A percentile compares a stretch with the other conserved stretches of the same genome.
phyloP scores from a whole-genome alignment of 176 grass and related monocot genomes.

The Zoysia japonica region DNA sequence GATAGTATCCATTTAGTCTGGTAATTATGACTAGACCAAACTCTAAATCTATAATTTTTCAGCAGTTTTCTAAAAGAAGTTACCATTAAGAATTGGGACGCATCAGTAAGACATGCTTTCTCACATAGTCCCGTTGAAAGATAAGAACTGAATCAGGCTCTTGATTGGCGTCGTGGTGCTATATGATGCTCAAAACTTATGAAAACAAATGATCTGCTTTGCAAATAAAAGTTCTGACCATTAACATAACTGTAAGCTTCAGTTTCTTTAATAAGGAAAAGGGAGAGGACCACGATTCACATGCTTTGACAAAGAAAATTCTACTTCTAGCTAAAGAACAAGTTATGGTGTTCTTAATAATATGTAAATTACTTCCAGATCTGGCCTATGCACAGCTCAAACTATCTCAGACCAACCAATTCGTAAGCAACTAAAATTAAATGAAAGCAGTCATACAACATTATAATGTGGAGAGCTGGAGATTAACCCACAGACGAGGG shows the following conservation, averaged over 20 bases:
- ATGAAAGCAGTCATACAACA: constrained; percentile 1
- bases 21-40: constrained; percentile 26
- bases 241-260: constrained; percentile 2
- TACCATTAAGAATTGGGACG: not conserved
- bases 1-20: not conserved
- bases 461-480: not conserved
- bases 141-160: constrained; percentile 15
- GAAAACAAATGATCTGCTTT: constrained; percentile 4
- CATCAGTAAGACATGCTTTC: not conserved
- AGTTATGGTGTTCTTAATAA: not conserved
- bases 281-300: not conserved
- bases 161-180: not conserved
- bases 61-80: constrained; percentile 2
- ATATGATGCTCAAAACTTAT: constrained; percentile 7
- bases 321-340: not conserved
- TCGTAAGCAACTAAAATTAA: not conserved
- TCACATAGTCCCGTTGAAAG: not conserved
- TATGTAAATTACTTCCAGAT: not conserved
- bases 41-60: not conserved
- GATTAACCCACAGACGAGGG: not conserved
- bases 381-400: not conserved
- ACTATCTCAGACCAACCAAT: not conserved
- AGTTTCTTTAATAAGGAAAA: constrained; percentile 11
- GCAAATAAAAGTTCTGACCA: not conserved
- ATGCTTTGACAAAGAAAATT: not conserved